Evolutionary conservation across 345 rosid species (phyloP).

Genomic region (Linum trigynum): DNA sequence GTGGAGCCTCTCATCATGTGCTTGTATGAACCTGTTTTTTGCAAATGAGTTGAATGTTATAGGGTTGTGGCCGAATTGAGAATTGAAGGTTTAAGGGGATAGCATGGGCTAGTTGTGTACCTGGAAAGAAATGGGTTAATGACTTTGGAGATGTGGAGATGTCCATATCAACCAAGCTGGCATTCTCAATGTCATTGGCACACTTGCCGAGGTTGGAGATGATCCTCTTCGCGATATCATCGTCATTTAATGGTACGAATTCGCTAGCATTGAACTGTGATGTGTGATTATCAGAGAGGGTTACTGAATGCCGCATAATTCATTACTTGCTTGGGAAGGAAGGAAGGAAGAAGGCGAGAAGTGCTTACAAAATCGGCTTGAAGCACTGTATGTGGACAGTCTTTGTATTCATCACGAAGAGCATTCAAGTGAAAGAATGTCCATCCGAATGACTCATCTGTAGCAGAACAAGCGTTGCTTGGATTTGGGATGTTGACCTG

Average conservation of each 20-base stretch:
- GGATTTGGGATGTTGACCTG: slow-evolving; percentile 46
- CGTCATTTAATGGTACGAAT: slow-evolving; percentile 36
- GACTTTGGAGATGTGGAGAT: slow-evolving; percentile 38
- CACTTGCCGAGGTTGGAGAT: slow-evolving; percentile 33
- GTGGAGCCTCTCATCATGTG: slow-evolving; percentile 50
- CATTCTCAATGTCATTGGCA: slow-evolving; percentile 31
- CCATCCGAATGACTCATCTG: slow-evolving; percentile 39
- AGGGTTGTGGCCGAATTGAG: background rate
- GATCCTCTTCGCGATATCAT: slow-evolving; percentile 27
- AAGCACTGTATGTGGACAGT: slow-evolving; percentile 24
- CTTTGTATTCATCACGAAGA: slow-evolving; percentile 38
- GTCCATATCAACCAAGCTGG: slow-evolving; percentile 30
- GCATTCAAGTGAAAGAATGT: slow-evolving; percentile 47
- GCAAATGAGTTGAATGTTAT: background rate
- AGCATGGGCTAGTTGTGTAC: slow-evolving; percentile 15
- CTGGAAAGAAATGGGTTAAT: slow-evolving; percentile 53
- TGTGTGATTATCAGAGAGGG: background rate
- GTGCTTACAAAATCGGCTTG: slow-evolving; percentile 47
- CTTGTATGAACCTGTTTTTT: slow-evolving; percentile 44
- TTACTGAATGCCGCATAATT: background rate
- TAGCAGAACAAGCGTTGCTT: slow-evolving; percentile 38
- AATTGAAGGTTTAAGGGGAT: background rate
- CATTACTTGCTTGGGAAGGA: background rate
- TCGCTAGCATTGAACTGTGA: slow-evolving; percentile 43
- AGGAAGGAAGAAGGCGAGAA: background rate